These are phyloP conservation scores for Gossypium thurberi DNA, from an alignment of 345 rosid species.

Conservation along the genomic window DNA sequence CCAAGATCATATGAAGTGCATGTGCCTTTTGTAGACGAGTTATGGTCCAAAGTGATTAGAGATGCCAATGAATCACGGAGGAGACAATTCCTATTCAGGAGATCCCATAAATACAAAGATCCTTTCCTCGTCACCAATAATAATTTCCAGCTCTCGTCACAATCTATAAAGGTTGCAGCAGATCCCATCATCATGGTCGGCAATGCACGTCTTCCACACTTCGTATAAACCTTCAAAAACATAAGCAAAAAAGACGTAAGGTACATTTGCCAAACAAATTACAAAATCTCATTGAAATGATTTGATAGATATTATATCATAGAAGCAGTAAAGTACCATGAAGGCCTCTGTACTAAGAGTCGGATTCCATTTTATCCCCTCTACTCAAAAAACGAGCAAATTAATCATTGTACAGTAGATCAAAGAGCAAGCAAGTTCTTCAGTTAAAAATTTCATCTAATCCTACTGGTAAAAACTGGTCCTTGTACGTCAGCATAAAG, in stretches of 20 bases:
- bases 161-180: slow-evolving; percentile 84
- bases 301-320: background rate
- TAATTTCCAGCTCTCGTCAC: slow-evolving; percentile 90
- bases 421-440: no score
- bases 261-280: background rate
- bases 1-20: slow-evolving; percentile 16
- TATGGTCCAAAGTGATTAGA: slow-evolving; percentile 49
- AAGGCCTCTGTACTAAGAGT: no score
- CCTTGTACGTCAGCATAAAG: no score
- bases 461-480: no score
- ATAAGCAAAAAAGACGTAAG: slow-evolving; percentile 1
- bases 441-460: no score
- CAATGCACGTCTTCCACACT: slow-evolving; percentile 91
- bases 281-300: background rate
- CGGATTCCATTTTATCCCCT: no score
- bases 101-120: slow-evolving; percentile 80
- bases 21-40: slow-evolving; percentile 46
- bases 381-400: no score
- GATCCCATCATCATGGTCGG: slow-evolving; percentile 98
- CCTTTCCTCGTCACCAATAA: slow-evolving; percentile 85
- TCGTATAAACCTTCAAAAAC: slow-evolving; percentile 69
- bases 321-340: background rate
- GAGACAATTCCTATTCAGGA: slow-evolving; percentile 62
- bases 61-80: slow-evolving; percentile 79
- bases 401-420: no score